Percentiles rank a stretch among this genome's conserved stretches.
Evolutionary conservation across 306 rosid species (phyloP).

Genomic region (Quercus alba): DNA sequence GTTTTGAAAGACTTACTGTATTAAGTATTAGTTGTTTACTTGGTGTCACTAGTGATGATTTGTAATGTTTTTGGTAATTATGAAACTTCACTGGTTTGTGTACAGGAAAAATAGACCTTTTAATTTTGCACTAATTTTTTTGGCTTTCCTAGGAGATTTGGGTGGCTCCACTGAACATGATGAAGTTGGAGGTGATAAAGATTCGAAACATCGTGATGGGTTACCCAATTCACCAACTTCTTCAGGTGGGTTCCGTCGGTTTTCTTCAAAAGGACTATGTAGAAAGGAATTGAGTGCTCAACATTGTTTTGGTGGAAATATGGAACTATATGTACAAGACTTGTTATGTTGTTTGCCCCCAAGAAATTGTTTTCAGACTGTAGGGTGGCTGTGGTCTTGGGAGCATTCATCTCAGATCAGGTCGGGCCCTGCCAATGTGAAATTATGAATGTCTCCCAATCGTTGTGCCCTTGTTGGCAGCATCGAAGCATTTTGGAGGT

Average conservation of each 20-base stretch:
- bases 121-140: neutral
- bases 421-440: conserved; percentile 69
- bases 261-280: conserved; percentile 97
- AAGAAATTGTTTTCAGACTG: conserved; percentile 73
- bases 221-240: conserved; percentile 96
- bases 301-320: conserved; percentile 80
- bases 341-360: conserved; percentile 80
- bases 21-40: neutral
- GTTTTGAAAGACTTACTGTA: neutral
- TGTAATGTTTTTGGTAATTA: neutral
- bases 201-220: conserved; percentile 58
- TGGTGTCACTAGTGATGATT: neutral
- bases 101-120: neutral
- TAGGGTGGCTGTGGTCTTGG: conserved; percentile 90
- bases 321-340: conserved; percentile 79
- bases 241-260: conserved; percentile 99
- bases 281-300: conserved; percentile 92
- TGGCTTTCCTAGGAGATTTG: conserved; percentile 66
- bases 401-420: conserved; percentile 77
- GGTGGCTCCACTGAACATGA: conserved; percentile 86
- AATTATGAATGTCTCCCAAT: conserved; percentile 65
- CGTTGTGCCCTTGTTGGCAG: conserved; percentile 56
- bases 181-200: conserved; percentile 68
- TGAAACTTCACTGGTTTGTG: neutral
- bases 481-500: conserved; percentile 67